Evolutionary conservation across 371 early-diverging fungal species (phyloP), one percentile per base, ranked within the genome.

Genomic region (Apophysomyces trapeziformis): DNA sequence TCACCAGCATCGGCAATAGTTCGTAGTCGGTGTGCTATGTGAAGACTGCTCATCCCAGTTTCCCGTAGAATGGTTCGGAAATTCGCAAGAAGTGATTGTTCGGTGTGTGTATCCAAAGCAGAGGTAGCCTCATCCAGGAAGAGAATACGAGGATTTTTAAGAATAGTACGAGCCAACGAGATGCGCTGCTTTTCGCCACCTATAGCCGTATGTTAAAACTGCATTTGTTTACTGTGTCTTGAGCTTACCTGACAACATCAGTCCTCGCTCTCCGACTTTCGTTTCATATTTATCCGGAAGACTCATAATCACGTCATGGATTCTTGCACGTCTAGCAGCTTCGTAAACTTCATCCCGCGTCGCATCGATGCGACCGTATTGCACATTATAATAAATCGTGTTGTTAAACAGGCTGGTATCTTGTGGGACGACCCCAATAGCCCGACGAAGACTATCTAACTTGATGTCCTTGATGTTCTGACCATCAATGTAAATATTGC

Each of bases 121-220:
- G 97, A 95, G 1, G 99, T 98, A 14, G 96, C 92, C 70, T 97
- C 97, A 74, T 96, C 97, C 72, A 97, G 87, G 68, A 96, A 87
- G 63, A 94, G 64, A 38, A 96, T 92, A 4, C 88, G 86, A 7
- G 94, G 84, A 54, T 88, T 83, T 66, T 92, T 94, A 37, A 97
- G 82, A 39, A 96, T 86, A 1, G 95, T 90, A 60, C 68, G 59
- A 7, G 68, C 72, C 41, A 73, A 44, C 12, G 68, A 69, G 9
- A 97, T 87, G 18, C 97, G 85, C 80, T 99, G 99, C 75, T 95
- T 96, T 78, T 99, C 98, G 18, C 99, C 99, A 35, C 92, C 92
- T 50, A 87, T 86, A 13, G 98, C 79, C 63, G 92, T 88, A 36
- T 0, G 13, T 5, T 26, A 73, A 92, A 74, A 21, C 45, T 93